Evolutionary conservation across 495 filamentous ascomycete species (phyloP).

Genomic region (Echria macrotheca): DNA sequence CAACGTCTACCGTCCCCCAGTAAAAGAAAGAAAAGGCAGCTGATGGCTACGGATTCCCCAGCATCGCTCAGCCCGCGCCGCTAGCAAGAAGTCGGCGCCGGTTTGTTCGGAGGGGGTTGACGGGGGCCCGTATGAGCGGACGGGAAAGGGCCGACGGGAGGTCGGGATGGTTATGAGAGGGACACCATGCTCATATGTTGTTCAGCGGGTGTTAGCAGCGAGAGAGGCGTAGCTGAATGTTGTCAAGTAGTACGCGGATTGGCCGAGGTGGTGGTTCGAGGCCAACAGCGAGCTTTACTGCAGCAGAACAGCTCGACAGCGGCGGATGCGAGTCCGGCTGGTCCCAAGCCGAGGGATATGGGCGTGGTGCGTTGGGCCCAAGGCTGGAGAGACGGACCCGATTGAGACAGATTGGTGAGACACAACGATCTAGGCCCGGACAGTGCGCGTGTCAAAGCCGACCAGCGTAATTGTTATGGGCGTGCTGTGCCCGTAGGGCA

Average conservation of each 20-base stretch:
- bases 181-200: neutral
- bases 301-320: neutral
- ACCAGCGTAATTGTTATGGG: neutral
- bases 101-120: too few species aligned
- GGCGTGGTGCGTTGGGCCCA: too few species aligned
- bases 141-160: neutral
- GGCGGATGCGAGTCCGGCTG: slow-evolving; percentile 11
- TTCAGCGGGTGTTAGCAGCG: neutral
- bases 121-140: too few species aligned
- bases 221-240: neutral
- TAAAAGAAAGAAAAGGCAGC: neutral
- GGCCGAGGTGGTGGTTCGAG: neutral
- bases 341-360: neutral
- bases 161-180: neutral
- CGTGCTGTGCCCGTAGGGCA: neutral
- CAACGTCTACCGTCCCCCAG: slow-evolving; percentile 4
- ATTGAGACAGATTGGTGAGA: slow-evolving; percentile 5
- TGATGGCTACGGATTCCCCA: neutral
- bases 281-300: neutral
- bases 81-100: neutral
- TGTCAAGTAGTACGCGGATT: neutral
- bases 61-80: slow-evolving; percentile 10
- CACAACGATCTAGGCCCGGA: neutral
- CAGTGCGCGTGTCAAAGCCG: neutral
- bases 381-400: too few species aligned